Evolutionary conservation across 192 early-diverging fungal species (phyloP), one percentile per base, ranked within the genome.

Genomic region (Umbelopsis sp.): DNA sequence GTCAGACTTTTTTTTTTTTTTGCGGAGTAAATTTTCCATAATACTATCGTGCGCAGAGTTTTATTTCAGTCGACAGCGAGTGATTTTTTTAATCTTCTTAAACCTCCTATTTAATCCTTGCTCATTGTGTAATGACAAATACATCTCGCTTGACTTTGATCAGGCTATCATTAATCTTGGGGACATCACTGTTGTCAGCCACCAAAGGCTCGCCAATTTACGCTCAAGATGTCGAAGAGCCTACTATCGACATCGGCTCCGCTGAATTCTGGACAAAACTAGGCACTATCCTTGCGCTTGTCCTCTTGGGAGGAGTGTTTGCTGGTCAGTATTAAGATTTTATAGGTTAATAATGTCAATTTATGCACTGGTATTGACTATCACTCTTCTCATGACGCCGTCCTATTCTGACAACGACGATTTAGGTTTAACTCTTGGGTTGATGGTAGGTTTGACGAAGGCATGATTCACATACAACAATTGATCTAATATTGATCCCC

Each of bases 341-440:
- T 41, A 11, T 41, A 1, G 38, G n/a, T n/a, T 41, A 41, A 11
- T 41, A 41, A 11, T 11, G 12, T 41, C 12, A 6, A 11, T 41
- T 6, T 41, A 5, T 5, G 12, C 38, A 11, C 38, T 41, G 38
- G 38, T 41, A 41, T 11, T 41, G 38, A 41, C 1, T 11, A 41
- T 41, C 1, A 11, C 38, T 41, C 8, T 41, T 41, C 38, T 6
- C 12, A 41, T 6, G 38, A 41, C 38, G 38, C 38, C 38, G 7
- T 38, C 8, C 36, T 38, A 3, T 54, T 11, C 26, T 72, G 9
- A n/a, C 14, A 45, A 34, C 31, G 4, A 43, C 50, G 8, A 10
- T 31, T n/a, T 25, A 80, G 79, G 79, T 34, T 71, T 80, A 31
- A 80, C 79, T 0, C 72, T 80, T 12, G 79, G 79, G 4, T 47